A percentile compares a stretch with the other conserved stretches of the same genome.
Conservation (phyloP, 2,329 filamentous ascomycete genomes). For the Alternaria sp. region DNA sequence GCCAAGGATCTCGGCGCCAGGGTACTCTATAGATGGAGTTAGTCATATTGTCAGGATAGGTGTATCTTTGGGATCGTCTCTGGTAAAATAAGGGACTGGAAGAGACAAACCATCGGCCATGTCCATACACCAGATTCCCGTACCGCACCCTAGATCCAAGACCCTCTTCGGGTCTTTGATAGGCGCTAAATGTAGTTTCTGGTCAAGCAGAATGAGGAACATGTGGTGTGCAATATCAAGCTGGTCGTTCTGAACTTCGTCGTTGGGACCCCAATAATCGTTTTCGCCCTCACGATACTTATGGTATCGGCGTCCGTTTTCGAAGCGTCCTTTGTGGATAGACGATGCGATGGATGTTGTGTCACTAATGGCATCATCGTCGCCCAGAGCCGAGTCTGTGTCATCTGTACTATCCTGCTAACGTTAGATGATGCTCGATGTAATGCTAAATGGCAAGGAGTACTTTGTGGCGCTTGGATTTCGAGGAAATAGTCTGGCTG, state of each 20-base stretch:
- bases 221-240: conserved; percentile 42
- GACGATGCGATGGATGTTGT: conserved; percentile 44
- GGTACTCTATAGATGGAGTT: conserved; percentile 19
- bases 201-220: conserved; percentile 33
- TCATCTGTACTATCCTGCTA: conserved; percentile 22
- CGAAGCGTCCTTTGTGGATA: conserved; percentile 42
- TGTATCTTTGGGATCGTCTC: neutral
- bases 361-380: conserved; percentile 28
- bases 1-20: conserved; percentile 53
- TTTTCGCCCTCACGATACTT: conserved; percentile 43
- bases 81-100: neutral
- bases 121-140: conserved; percentile 44
- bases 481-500: neutral
- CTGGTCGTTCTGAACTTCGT: conserved; percentile 40
- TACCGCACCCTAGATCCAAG: conserved; percentile 39
- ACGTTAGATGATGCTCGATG: neutral
- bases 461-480: neutral
- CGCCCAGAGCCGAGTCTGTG: conserved; percentile 29
- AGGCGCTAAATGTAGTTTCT: conserved; percentile 37
- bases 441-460: neutral
- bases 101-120: conserved; percentile 29
- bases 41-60: neutral
- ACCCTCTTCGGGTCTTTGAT: conserved; percentile 29
- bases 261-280: conserved; percentile 45
- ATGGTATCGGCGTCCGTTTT: conserved; percentile 47